Percentiles rank a stretch among this genome's conserved stretches.
phyloP scores from a whole-genome alignment of 2,329 filamentous ascomycete species.

The Penicillium sp. region DNA sequence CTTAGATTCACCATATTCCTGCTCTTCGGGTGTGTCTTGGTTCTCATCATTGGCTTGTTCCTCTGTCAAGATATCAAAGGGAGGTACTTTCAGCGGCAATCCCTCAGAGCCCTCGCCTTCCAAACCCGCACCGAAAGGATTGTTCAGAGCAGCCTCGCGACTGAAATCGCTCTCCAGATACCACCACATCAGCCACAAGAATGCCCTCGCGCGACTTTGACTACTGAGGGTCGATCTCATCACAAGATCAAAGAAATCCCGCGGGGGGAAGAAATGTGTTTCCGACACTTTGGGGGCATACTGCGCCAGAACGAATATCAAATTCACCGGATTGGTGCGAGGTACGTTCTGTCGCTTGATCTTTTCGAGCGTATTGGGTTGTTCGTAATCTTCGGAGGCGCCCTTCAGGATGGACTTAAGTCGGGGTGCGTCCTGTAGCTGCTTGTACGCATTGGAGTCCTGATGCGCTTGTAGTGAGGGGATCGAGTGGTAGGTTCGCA shows the following conservation, averaged over 20 bases:
- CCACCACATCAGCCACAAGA: constrained; percentile 99
- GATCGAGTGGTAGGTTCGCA: constrained; percentile 97
- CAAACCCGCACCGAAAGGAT: constrained; percentile 74
- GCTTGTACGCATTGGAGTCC: constrained; percentile 95
- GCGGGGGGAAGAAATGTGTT: constrained; percentile 78
- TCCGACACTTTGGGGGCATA: constrained; percentile 91
- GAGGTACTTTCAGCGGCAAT: constrained; percentile 50
- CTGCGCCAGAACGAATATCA: constrained; percentile 92
- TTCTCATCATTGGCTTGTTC: constrained; percentile 55
- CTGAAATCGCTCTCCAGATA: constrained; percentile 96
- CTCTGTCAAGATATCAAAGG: constrained; percentile 51
- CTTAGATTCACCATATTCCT: constrained; percentile 52
- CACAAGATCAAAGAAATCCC: constrained; percentile 94
- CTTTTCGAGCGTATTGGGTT: constrained; percentile 80
- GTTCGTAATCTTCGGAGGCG: constrained; percentile 84
- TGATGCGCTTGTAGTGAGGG: constrained; percentile 93
- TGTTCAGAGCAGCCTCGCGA: constrained; percentile 80
- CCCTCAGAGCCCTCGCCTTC: constrained; percentile 46
- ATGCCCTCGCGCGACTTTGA: constrained; percentile 78
- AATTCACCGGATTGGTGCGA: constrained; percentile 95
- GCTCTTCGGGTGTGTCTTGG: constrained; percentile 51
- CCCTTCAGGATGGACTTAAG: constrained; percentile 97
- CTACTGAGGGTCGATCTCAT: constrained; percentile 87
- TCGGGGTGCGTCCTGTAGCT: constrained; percentile 91
- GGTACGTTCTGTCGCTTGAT: constrained; percentile 70